A percentile compares a stretch with the other conserved stretches of the same genome.
phyloP scores from a whole-genome alignment of 345 rosid genomes.

The Salix caprea region DNA sequence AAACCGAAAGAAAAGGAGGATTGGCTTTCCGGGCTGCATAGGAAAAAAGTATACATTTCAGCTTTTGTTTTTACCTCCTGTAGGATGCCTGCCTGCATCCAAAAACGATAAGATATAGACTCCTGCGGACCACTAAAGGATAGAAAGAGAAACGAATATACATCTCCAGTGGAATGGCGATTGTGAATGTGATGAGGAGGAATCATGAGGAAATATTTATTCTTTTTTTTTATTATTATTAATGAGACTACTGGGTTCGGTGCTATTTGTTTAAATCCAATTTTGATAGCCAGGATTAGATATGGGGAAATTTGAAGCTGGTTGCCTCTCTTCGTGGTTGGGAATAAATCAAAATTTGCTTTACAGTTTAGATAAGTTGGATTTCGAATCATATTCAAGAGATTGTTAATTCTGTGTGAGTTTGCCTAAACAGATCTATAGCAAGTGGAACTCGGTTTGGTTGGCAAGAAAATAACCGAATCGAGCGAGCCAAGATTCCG shows the following conservation, averaged over 20 bases:
- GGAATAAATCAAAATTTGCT: neutral
- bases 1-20: neutral
- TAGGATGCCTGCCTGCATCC: neutral
- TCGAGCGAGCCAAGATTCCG: neutral
- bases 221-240: neutral
- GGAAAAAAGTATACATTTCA: neutral
- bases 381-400: neutral
- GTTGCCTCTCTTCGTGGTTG: neutral
- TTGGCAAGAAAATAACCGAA: neutral
- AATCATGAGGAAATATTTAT: neutral
- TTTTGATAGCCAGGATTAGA: neutral
- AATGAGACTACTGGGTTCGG: neutral
- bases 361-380: neutral
- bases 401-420: neutral
- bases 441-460: neutral
- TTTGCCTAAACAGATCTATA: neutral
- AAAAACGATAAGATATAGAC: neutral
- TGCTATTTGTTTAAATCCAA: neutral
- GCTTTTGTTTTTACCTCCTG: neutral
- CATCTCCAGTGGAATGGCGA: neutral
- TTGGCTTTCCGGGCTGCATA: neutral
- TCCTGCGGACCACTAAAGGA: slow-evolving; percentile 2
- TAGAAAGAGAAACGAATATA: neutral
- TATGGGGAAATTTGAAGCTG: neutral
- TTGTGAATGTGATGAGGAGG: neutral